Evolutionary conservation across 1,284 basidiomycete genomes (phyloP), one percentile per base, ranked within the genome.

Genomic region (Neotropicomus parvogracilis): DNA sequence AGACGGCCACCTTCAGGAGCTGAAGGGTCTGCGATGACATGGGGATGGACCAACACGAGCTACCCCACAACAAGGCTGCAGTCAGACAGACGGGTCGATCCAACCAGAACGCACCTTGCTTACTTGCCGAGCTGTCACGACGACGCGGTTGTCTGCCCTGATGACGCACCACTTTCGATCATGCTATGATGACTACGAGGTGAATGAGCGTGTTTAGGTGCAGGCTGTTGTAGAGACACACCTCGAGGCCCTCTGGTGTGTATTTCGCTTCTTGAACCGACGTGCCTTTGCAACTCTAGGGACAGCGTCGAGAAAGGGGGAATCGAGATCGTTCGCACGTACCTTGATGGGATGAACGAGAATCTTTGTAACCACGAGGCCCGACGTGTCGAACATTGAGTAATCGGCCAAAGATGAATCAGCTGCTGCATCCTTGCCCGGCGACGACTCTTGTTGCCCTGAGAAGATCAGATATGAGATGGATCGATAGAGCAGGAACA

Each of bases 121-220:
- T 14, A 78, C 64, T 48, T 81, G 76, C 48, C 86, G 75, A 7
- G 85, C 85, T 4, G 87, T 88, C 35, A 88, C 69, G 17, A 85
- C 72, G 6, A 63, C 62, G 41, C 77, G 69, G 4, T 72, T 77
- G 6, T 68, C 63, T 7, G 73, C 74, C 55, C 84, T 82, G 35
- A 86, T 73, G 54, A 88, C 74, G 50, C 78, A 81, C 77, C 84
- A 87, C 63, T 71, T 74, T 53, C 86, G 74, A 59, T 89, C 86
- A 58, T 83, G 71, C 85, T 88, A n/a, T n/a, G 44, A 50, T 42
- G 12, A 43, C 9, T 12, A 34, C 9, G 21, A 12, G 35, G 14
- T 44, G 14, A 46, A 21, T 16, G 6, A 14, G 43, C 42, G 31
- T 12, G 36, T 28, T 31, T 34, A 3, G 21, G 40, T 34, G 29